Percentiles rank a stretch among this genome's conserved stretches.
phyloP scores from a whole-genome alignment of 495 filamentous ascomycete genomes.

The Hypoxylon fuscum region DNA sequence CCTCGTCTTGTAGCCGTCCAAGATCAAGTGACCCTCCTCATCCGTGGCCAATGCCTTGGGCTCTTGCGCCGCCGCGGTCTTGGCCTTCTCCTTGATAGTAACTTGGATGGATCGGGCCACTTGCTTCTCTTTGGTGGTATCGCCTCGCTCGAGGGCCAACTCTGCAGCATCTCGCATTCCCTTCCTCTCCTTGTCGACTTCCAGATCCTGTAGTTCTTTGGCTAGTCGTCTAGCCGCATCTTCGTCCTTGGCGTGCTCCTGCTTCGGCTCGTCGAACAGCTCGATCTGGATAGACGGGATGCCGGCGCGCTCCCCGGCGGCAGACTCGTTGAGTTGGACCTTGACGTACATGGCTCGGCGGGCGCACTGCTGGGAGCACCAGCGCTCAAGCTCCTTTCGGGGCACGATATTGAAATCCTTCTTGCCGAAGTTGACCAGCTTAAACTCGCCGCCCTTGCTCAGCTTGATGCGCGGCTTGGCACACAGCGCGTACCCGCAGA shows the following conservation, averaged over 20 bases:
- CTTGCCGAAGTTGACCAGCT: conserved; percentile 56
- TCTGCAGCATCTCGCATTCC: conserved; percentile 47
- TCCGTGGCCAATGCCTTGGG: conserved; percentile 46
- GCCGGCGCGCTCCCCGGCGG: conserved; percentile 75
- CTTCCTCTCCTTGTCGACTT: conserved; percentile 49
- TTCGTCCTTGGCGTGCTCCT: conserved; percentile 22
- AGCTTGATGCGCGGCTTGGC: conserved; percentile 60
- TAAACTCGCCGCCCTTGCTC: conserved; percentile 55
- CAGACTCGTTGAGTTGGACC: conserved; percentile 81
- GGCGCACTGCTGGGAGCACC: conserved; percentile 85
- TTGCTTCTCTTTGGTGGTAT: conserved; percentile 33
- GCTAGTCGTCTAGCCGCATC: conserved; percentile 23
- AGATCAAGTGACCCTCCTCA: conserved; percentile 49
- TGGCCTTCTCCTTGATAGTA: conserved; percentile 60
- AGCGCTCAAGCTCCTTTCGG: conserved; percentile 77
- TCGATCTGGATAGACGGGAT: conserved; percentile 57
- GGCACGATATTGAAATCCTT: conserved; percentile 64
- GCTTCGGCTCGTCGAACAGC: conserved; percentile 61
- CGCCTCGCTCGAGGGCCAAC: conserved; percentile 65
- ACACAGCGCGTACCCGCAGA: conserved; percentile 88
- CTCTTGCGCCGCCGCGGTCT: conserved; percentile 40
- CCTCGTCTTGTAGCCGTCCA: conserved; percentile 60
- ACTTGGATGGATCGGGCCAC: conserved; percentile 42
- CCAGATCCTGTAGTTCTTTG: conserved; percentile 50
- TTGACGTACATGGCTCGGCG: conserved; percentile 82